These are phyloP conservation scores for Stephanodiscus triporus DNA, from an alignment of 108 stramenopile species.

Conservation along the genomic window DNA sequence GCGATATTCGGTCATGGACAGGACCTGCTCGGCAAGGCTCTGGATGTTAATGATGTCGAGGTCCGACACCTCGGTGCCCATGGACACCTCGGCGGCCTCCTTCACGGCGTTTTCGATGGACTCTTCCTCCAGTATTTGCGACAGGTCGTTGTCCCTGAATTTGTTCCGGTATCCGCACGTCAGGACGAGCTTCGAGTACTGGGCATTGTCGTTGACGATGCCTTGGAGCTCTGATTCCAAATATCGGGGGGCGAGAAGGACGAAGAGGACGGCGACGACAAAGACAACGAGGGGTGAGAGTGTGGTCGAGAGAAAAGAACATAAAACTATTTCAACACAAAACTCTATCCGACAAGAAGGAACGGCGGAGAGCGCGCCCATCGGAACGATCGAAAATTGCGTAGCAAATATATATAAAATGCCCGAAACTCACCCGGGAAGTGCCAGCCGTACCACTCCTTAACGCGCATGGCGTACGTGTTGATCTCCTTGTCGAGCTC, in stretches of 20 bases:
- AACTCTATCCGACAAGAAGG: no score
- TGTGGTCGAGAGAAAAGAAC: not conserved
- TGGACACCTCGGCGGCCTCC: slow-evolving; percentile 97
- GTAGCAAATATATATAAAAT: no score
- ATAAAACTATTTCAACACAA: not conserved
- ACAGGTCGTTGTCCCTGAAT: slow-evolving; percentile 85
- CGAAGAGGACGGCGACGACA: not conserved
- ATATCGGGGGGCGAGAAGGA: not conserved
- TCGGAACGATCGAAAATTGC: not conserved
- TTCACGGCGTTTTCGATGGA: slow-evolving; percentile 87
- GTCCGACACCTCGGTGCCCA: slow-evolving; percentile 99
- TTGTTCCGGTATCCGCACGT: slow-evolving; percentile 90
- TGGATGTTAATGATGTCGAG: slow-evolving; percentile 94
- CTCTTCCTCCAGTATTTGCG: slow-evolving; percentile 92
- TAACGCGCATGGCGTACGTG: slow-evolving; percentile 99
- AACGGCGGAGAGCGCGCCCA: no score
- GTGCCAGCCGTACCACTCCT: slow-evolving; percentile 99
- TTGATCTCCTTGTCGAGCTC: slow-evolving; percentile 99
- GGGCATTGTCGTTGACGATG: slow-evolving; percentile 96
- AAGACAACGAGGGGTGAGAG: not conserved
- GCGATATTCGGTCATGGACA: slow-evolving; percentile 97
- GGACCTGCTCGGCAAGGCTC: slow-evolving; percentile 94
- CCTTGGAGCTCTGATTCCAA: slow-evolving; percentile 81
- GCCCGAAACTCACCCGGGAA: slow-evolving; percentile 85
- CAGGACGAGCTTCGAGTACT: slow-evolving; percentile 95